Evolutionary conservation across 129 eudicot species (phyloP), one percentile per base, ranked within the genome.

Genomic region (Tanacetum coccineum): DNA sequence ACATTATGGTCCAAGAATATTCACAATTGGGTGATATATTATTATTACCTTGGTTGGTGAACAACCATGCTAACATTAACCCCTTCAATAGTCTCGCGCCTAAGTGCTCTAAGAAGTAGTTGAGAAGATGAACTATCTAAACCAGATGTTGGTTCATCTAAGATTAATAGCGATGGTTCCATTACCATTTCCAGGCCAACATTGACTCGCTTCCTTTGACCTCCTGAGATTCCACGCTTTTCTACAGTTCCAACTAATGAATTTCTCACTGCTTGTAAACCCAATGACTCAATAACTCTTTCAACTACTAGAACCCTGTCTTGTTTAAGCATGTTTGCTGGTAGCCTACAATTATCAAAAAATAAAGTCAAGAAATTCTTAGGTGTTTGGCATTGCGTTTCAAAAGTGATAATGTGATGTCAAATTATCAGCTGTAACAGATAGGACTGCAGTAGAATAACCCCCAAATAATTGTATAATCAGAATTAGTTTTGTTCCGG

Each of bases 141-240:
- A 42, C 98, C 98, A 67, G 98, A 91, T 13, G 98, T 91, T 2
- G 98, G 98, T 66, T 91, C 98, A 67, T 91, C 98, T 60, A 91
- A 70, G 76, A 91, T 83, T 74, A 91, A 64, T 26, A 91, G 76
- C 9, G 98, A 91, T 14, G 98, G 98, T 73, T 91, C 96, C 91
- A 91, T 87, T 22, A 91, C 98, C 85, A 91, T 80, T 79, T 91
- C 98, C 42, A 91, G 51, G 18, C 98, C 98, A 57, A 91, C 98
- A 76, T 91, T 91, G 21, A 91, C 98, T 59, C 98, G 83, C 66
- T 91, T 91, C 70, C 98, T 78, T 66, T 91, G 98, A 32, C 98
- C 98, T 44, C 98, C 98, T 7, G 98, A 91, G 26, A 91, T 91
- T 36, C 98, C 98, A 67, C 98, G 88, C 54, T 88, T 83, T 76